Evolutionary conservation across 495 filamentous ascomycete genomes (phyloP).

Genomic region (Podospora bellae-mahoneyi): DNA sequence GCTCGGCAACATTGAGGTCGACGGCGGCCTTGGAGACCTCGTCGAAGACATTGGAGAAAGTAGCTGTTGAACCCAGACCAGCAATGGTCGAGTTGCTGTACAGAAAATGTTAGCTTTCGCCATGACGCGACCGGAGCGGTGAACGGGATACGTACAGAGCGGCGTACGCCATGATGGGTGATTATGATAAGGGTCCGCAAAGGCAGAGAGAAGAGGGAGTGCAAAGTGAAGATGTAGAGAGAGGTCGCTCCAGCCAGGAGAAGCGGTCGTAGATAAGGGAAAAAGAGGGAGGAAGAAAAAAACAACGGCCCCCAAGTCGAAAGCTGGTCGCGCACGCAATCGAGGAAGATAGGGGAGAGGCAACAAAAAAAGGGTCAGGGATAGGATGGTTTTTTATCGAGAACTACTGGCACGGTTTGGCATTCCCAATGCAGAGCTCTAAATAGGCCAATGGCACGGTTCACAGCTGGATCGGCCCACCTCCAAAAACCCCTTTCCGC

Average conservation of each 20-base stretch:
- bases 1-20: slow-evolving; percentile 78
- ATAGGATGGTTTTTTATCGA: slow-evolving; percentile 29
- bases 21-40: slow-evolving; percentile 85
- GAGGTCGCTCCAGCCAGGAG: background rate
- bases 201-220: slow-evolving; percentile 3
- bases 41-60: slow-evolving; percentile 79
- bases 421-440: slow-evolving; percentile 2
- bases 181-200: slow-evolving; percentile 1
- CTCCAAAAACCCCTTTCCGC: slow-evolving; percentile 24
- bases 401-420: slow-evolving; percentile 5
- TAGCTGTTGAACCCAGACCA: slow-evolving; percentile 48
- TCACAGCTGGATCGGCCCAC: slow-evolving; percentile 34
- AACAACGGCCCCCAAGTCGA: slow-evolving; percentile 11
- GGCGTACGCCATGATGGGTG: slow-evolving; percentile 38
- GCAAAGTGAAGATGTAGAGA: background rate
- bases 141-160: slow-evolving; percentile 33
- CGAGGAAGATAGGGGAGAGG: slow-evolving; percentile 15
- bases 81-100: slow-evolving; percentile 48
- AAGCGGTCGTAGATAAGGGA: background rate
- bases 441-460: slow-evolving; percentile 14
- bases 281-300: slow-evolving; percentile 17
- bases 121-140: background rate
- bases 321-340: slow-evolving; percentile 15
- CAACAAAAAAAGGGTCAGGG: slow-evolving; percentile 16
- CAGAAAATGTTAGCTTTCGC: slow-evolving; percentile 21